Evolutionary conservation across 306 rosid genomes (phyloP).

Genomic region (Castanea sativa): DNA sequence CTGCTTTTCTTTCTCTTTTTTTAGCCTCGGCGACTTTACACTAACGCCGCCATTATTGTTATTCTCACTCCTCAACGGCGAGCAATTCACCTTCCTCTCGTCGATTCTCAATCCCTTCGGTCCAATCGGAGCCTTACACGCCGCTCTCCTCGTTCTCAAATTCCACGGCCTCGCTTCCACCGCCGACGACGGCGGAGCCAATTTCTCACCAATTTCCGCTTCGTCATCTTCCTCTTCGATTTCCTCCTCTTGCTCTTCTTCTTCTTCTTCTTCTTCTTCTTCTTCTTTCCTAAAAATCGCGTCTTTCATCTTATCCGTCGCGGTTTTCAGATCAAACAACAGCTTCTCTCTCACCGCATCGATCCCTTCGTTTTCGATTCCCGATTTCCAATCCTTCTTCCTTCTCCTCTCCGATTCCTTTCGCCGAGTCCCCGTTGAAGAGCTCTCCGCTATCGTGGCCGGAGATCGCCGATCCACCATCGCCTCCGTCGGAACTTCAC

Average conservation of each 20-base stretch:
- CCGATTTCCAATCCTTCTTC: slow-evolving; percentile 22
- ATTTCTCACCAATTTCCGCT: slow-evolving; percentile 1
- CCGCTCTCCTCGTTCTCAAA: slow-evolving; percentile 65
- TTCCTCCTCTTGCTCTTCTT: not conserved
- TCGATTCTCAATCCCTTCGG: slow-evolving; percentile 55
- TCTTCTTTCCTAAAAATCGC: slow-evolving; percentile 54
- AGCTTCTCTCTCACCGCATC: slow-evolving; percentile 83
- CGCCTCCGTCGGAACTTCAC: slow-evolving; percentile 19
- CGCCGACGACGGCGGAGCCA: not conserved
- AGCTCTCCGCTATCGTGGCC: slow-evolving; percentile 23
- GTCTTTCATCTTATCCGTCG: slow-evolving; percentile 60
- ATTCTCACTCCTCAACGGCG: slow-evolving; percentile 48
- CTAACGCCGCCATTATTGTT: slow-evolving; percentile 19
- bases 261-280: slow-evolving; percentile 11
- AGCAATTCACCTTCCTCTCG: slow-evolving; percentile 41
- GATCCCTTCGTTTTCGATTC: slow-evolving; percentile 58
- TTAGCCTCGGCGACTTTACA: slow-evolving; percentile 43
- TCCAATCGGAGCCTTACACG: slow-evolving; percentile 43
- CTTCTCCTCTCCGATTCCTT: slow-evolving; percentile 31
- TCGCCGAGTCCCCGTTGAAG: slow-evolving; percentile 22
- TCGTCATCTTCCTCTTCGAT: slow-evolving; percentile 16
- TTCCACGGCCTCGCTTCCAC: slow-evolving; percentile 62
- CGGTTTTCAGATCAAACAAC: slow-evolving; percentile 75
- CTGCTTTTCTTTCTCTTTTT: slow-evolving; percentile 37
- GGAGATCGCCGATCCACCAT: slow-evolving; percentile 48